Evolutionary conservation across 2,329 filamentous ascomycete genomes (phyloP), one percentile per base, ranked within the genome.

Genomic region (Fusarium stilboides): DNA sequence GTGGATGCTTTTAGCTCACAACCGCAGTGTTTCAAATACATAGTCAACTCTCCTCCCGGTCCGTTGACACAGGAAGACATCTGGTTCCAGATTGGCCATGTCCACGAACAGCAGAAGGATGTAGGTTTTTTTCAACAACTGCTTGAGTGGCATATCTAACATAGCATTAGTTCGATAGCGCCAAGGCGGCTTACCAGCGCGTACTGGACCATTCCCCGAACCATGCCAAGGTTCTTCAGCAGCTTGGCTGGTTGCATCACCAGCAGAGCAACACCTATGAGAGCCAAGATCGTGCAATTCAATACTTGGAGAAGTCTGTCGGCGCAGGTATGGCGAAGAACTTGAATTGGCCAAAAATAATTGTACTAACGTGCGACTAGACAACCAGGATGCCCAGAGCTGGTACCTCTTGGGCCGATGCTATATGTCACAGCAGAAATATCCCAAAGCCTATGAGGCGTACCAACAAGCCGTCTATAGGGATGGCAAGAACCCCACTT

Each of bases 391-490:
- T 81, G 94, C 96, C 24, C 96, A 98, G 82, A 98, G 95, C 82
- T 99, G 96, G 96, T 99, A 99, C 80, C 88, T 99, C 28, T 89
- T 99, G 52, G 96, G 96, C 43, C 91, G 96, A 74, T 98, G 96
- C 84, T 99, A 98, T 85, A 98, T 99, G 96, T 97, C 95, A 71
- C 95, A 98, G 82, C 94, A 97, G 80, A 98, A 98, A 80, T 98
- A 98, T 75, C 95, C 95, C 76, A 98, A 98, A 80, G 96, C 96
- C 0, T 98, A 98, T 75, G 96, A 99, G 78, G 95, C 96, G 8
- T 98, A 98, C 80, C 96, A 99, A 79, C 96, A 99, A 83, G 96
- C 96, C 4, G 96, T 99, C 39, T 99, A 99, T 78, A 94, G 96
- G 59, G 96, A 99, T 78, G 96, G 96, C 34, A 92, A 96, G 73